Conservation (phyloP, 2,329 filamentous ascomycete genomes). For the Trichophyton rubrum region DNA sequence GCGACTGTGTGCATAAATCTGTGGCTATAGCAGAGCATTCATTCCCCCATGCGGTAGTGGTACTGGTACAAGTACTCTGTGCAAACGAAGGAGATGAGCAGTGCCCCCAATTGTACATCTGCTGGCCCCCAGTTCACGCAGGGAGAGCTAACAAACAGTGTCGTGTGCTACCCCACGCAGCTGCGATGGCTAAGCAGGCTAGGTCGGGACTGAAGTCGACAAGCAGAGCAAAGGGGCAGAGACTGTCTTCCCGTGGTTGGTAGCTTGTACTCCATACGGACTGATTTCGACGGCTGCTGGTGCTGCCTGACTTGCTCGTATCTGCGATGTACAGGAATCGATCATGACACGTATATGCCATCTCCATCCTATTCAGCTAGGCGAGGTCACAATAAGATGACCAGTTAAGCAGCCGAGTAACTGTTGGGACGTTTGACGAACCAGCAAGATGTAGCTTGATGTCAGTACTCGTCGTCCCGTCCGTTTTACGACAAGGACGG, state of each 20-base stretch:
- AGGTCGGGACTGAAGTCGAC: neutral
- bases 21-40: neutral
- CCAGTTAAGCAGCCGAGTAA: neutral
- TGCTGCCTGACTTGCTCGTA: neutral
- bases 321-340: neutral
- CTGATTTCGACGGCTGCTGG: neutral
- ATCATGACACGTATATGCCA: neutral
- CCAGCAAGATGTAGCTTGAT: neutral
- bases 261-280: neutral
- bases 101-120: too few species aligned
- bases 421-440: constrained; percentile 1
- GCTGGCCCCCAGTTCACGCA: neutral
- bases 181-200: neutral
- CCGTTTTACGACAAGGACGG: neutral
- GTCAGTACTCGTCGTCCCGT: neutral
- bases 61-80: neutral
- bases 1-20: neutral
- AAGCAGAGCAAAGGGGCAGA: neutral
- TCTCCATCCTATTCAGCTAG: neutral
- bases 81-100: too few species aligned
- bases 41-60: neutral
- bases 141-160: neutral
- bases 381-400: neutral
- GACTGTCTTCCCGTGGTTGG: neutral
- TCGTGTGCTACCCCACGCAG: neutral